These are phyloP conservation scores for Rhizophagus prolifer DNA, from an alignment of 192 early-diverging fungal species.

Conservation along the genomic window DNA sequence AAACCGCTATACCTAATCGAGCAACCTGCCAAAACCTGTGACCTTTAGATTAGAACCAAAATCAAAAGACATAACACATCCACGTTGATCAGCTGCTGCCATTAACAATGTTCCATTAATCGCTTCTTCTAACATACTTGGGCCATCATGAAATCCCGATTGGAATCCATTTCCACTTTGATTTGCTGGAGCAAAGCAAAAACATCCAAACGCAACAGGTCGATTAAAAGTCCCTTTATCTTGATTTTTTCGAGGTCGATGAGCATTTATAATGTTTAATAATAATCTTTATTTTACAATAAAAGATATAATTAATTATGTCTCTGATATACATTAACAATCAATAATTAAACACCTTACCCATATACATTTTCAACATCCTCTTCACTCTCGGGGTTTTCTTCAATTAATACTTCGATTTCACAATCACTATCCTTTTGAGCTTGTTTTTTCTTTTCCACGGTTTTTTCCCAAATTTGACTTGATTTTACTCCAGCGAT, in stretches of 20 bases:
- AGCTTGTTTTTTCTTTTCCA: background rate
- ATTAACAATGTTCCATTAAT: constrained; percentile 20
- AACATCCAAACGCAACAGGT: constrained; percentile 2
- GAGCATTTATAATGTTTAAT: constrained; percentile 5
- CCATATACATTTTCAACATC: background rate
- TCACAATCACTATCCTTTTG: background rate
- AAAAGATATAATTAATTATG: background rate
- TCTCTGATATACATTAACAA: background rate
- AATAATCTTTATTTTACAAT: background rate
- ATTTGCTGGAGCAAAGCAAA: constrained; percentile 19
- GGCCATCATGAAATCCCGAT: constrained; percentile 7
- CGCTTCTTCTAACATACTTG: constrained; percentile 7
- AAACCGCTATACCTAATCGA: constrained; percentile 15
- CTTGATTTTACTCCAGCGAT: background rate
- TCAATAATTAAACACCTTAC: background rate
- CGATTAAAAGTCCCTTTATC: background rate
- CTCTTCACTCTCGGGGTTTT: background rate
- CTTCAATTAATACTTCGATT: background rate
- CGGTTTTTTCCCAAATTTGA: background rate
- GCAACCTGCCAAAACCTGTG: constrained; percentile 21
- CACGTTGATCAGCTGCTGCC: constrained; percentile 29
- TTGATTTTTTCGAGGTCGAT: background rate
- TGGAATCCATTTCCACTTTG: background rate
- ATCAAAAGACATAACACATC: constrained; percentile 14
- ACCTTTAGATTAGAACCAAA: constrained; percentile 20